Evolutionary conservation across 495 filamentous ascomycete species (phyloP).

Genomic region (Aspergillus campestris): DNA sequence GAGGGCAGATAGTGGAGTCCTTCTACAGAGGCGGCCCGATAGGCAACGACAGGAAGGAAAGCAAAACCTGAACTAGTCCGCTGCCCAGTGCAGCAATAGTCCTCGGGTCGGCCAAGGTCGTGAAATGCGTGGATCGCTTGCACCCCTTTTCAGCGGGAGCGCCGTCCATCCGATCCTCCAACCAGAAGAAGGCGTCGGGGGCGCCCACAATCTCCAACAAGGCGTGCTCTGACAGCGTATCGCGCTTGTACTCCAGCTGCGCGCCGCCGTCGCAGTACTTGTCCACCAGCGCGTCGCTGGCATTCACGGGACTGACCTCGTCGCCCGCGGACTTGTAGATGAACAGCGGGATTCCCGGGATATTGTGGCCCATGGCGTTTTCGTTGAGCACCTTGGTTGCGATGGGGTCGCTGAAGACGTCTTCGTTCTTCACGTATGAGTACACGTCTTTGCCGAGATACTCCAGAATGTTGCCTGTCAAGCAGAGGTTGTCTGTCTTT

Average conservation of each 20-base stretch:
- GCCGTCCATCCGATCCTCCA: slow-evolving; percentile 15
- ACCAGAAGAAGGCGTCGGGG: slow-evolving; percentile 16
- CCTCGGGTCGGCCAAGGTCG: slow-evolving; percentile 7
- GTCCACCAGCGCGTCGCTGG: slow-evolving; percentile 35
- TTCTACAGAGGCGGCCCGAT: neutral
- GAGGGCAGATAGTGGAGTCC: too few relatives aligned
- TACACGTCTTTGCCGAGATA: slow-evolving; percentile 15
- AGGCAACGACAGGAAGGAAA: neutral
- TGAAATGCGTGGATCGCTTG: slow-evolving; percentile 6
- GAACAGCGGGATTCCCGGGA: slow-evolving; percentile 36
- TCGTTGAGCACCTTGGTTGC: slow-evolving; percentile 5
- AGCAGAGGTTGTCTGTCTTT: slow-evolving; percentile 11
- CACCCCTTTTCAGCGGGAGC: slow-evolving; percentile 6
- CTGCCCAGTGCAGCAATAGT: slow-evolving; percentile 6
- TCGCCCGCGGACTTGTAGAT: slow-evolving; percentile 43
- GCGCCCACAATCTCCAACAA: slow-evolving; percentile 8
- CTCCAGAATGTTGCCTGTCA: slow-evolving; percentile 8
- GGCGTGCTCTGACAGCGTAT: slow-evolving; percentile 11
- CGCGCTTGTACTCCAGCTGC: slow-evolving; percentile 11
- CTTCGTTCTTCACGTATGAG: slow-evolving; percentile 3
- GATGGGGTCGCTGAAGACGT: slow-evolving; percentile 6
- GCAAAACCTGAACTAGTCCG: neutral
- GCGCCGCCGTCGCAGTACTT: slow-evolving; percentile 26
- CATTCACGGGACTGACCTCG: slow-evolving; percentile 29
- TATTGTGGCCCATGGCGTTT: slow-evolving; percentile 16